Evolutionary conservation across 306 rosid genomes (phyloP), one percentile per base, ranked within the genome.

Genomic region (Canavalia ensiformis): DNA sequence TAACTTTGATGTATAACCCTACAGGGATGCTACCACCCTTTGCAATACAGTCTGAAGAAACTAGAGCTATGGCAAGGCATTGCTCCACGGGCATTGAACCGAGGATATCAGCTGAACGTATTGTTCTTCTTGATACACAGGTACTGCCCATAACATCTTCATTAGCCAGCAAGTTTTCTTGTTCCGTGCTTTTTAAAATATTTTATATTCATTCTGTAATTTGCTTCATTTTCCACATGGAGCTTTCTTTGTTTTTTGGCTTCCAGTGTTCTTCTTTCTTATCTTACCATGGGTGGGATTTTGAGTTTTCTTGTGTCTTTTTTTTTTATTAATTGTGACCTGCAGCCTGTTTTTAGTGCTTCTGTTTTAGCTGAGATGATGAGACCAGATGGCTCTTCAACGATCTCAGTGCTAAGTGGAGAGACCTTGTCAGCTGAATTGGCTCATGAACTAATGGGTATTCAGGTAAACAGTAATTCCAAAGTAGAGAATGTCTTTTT

Each of bases 81-180:
- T 89, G 92, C 76, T 92, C 97, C 7, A n/a, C 85, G 28, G 98
- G 97, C 41, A 92, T 94, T 68, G 98, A 94, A 77, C 98, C 98
- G 8, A 79, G 97, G 86, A 81, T 94, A 51, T 91, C 98, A 44
- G 29, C 94, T 39, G 97, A 94, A 67, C 91, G 98, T 25, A 86
- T 94, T 66, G 88, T 94, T 69, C 98, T 94, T 86, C 95, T 92
- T 30, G 97, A 92, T 81, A 89, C 96, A 11, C 98, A 94, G 97
- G 98, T 94, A 76, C 42, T 29, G 3, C 11, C 66, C 65, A 29
- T 11, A 8, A 5, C 66, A 52, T 63, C 75, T 68, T 59, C 47
- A 12, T 18, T 18, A 18, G 25, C 25, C 25, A 18, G 25, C 25
- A 18, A 18, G 25, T 18, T 18, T 63, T 70, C 41, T 5, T 67